Evolutionary conservation across 768 basidiomycete species (phyloP).

Genomic region (Termitomyces sp.): DNA sequence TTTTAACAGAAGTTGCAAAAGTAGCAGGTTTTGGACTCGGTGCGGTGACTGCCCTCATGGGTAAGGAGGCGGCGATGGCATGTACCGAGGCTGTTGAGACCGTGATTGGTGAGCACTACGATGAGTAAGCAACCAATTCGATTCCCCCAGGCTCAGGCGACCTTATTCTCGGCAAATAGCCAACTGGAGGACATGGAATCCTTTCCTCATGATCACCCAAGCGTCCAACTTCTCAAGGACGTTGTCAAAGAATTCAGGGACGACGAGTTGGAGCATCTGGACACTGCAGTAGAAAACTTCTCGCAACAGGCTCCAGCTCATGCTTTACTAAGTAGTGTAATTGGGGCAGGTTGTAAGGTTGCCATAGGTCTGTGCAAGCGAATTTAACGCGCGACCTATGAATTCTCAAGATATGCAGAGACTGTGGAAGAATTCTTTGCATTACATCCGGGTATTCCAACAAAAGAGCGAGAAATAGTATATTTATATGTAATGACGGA

Average conservation of each 20-base stretch:
- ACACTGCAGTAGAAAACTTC: constrained; percentile 82
- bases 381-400: constrained; percentile 33
- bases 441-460: neutral
- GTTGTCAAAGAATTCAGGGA: constrained; percentile 84
- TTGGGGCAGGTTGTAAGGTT: constrained; percentile 81
- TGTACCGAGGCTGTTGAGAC: constrained; percentile 98
- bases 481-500: neutral
- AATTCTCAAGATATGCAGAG: neutral
- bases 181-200: constrained; percentile 74
- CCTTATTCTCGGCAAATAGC: constrained; percentile 33
- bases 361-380: constrained; percentile 89
- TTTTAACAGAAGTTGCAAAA: constrained; percentile 80
- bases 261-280: constrained; percentile 92
- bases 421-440: neutral
- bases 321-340: constrained; percentile 78
- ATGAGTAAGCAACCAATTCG: constrained; percentile 64
- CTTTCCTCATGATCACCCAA: constrained; percentile 65
- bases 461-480: neutral
- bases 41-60: constrained; percentile 78
- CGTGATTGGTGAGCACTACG: constrained; percentile 96
- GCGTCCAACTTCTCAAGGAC: constrained; percentile 64
- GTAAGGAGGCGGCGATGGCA: constrained; percentile 94
- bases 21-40: constrained; percentile 85
- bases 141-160: neutral
- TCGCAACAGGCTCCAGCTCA: constrained; percentile 91